These are phyloP conservation scores for Volvariella surrecta DNA, from an alignment of 1,284 basidiomycete species.

Conservation along the genomic window DNA sequence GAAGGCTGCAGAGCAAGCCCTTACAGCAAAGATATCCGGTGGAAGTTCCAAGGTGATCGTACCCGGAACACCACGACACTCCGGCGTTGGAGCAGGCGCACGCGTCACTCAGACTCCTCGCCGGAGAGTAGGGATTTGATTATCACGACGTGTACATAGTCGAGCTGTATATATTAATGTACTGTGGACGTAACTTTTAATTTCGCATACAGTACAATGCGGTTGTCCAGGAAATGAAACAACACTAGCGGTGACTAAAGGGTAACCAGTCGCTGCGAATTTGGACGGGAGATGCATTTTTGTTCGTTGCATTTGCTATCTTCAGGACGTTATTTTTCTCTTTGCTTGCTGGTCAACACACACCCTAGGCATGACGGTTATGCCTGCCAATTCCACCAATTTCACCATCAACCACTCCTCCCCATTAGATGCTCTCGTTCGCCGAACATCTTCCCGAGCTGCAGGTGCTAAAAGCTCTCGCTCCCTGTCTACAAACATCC, in stretches of 20 bases:
- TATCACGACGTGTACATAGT: neutral
- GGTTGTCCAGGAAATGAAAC: too few species aligned
- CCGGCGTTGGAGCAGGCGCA: conserved; percentile 59
- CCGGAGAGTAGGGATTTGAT: conserved; percentile 39
- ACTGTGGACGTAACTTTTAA: neutral
- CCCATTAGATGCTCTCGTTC: conserved; percentile 28
- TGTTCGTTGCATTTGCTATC: too few species aligned
- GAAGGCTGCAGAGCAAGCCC: conserved; percentile 57
- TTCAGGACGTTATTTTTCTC: neutral
- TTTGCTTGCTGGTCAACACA: neutral
- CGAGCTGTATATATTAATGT: conserved; percentile 6
- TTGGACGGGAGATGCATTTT: too few species aligned
- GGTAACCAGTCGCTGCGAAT: too few species aligned
- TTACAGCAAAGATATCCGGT: conserved; percentile 48
- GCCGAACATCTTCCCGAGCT: conserved; percentile 23
- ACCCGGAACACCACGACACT: conserved; percentile 72
- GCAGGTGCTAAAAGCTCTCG: neutral
- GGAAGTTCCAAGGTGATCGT: conserved; percentile 66
- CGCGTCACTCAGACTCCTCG: conserved; percentile 58
- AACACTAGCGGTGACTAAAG: too few species aligned
- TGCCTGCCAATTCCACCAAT: neutral
- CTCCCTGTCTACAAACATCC: neutral
- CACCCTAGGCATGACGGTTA: neutral
- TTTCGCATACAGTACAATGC: too few species aligned
- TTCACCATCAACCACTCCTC: conserved; percentile 12